Percentiles rank a stretch among this genome's conserved stretches.
Evolutionary conservation across 768 basidiomycete species (phyloP).

Genomic region (Phaeotremella fagi): DNA sequence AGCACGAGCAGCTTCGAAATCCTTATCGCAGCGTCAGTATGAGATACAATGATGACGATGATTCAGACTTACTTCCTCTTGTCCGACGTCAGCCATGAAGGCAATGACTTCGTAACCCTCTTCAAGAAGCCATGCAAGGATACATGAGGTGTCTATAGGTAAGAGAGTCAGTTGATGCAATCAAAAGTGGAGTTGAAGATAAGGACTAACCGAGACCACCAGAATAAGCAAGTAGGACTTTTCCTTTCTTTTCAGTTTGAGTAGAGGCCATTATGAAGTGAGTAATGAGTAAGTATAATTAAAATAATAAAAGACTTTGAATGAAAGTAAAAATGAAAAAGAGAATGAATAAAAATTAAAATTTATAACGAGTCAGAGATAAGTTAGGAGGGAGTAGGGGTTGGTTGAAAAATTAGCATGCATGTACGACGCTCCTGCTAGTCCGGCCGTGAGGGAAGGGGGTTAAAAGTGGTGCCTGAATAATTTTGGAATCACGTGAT

Average conservation of each 20-base stretch:
- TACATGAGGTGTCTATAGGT: conserved; percentile 86
- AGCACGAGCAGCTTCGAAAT: conserved; percentile 82
- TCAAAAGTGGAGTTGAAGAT: not conserved
- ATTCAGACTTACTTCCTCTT: conserved; percentile 41
- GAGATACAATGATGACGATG: not conserved
- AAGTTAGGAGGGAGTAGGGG: too few relatives aligned
- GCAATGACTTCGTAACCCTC: conserved; percentile 94
- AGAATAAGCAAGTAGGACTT: conserved; percentile 95
- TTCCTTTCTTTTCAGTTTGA: conserved; percentile 55
- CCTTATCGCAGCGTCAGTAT: conserved; percentile 53
- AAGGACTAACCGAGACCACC: conserved; percentile 80
- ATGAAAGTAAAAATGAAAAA: not conserved
- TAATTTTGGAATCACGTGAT: not conserved
- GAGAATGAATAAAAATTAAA: not conserved
- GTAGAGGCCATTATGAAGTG: not conserved
- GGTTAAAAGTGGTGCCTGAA: too few relatives aligned
- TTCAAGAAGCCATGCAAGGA: conserved; percentile 98
- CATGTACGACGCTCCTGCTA: too few relatives aligned
- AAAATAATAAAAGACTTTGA: not conserved
- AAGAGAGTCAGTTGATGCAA: not conserved
- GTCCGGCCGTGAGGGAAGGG: too few relatives aligned
- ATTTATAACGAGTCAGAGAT: too few relatives aligned
- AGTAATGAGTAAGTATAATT: too few relatives aligned
- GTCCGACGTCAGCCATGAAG: conserved; percentile 60
- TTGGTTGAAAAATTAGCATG: too few relatives aligned